Evolutionary conservation across 1,139 yeast genomes (phyloP), one percentile per base, ranked within the genome.

Genomic region (Nakaseomyces kungkrabaensis): DNA sequence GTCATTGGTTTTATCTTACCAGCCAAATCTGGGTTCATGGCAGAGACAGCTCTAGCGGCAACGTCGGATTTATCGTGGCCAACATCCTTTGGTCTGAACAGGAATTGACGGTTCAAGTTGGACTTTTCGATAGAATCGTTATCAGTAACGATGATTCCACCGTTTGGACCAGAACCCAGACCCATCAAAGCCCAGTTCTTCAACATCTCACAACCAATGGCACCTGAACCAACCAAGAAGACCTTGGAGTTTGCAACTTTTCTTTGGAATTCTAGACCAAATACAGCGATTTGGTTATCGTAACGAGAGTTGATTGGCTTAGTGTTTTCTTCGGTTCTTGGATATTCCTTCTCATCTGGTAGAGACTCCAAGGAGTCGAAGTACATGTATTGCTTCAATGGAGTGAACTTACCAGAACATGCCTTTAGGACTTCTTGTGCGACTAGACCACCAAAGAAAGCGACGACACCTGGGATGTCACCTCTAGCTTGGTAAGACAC

Each of bases 141-240:
- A 71, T 92, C 99, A 41, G 99, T 92, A 45, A 94, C 83, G 48
- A 72, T 70, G 54, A 92, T 86, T 59, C 79, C 77, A 62, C 99
- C 99, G 3, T 84, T 68, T 37, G 92, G 87, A 34, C 98, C 97
- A 27, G 95, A 76, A 34, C 96, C 97, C 51, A 92, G 73, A 46
- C 99, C 98, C 81, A 90, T 78, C 79, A 92, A 77, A 7, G 98
- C 97, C 97, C 97, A 92, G 66, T 89, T 90, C 71, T 92, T 92
- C 63, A 92, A 76, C 94, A 94, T 92, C 72, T 92, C 99, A 72
- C 99, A 92, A 46, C 99, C 99, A 74, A 92, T 92, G 38, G 99
- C 99, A 65, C 99, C 99, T 2, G 97, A 81, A 48, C 99, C 99
- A 42, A 92, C 98, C 57, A 92, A 74, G 68, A 92, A 92, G 4